Conservation (phyloP, 345 rosid genomes). For the Limnanthes douglasii region DNA sequence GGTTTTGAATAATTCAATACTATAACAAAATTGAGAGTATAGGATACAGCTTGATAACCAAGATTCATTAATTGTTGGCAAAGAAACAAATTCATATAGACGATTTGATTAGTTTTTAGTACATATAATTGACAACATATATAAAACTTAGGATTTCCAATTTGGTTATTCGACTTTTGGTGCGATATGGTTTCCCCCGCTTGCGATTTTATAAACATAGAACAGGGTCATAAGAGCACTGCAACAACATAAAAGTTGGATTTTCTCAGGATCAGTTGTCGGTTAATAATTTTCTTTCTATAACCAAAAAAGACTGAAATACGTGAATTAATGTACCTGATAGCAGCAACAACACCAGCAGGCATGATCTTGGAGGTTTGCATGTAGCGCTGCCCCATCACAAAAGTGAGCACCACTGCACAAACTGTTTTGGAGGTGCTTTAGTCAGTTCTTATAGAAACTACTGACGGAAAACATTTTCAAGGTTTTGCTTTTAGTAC, state of each 20-base stretch:
- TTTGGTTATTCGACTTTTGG: constrained; percentile 70
- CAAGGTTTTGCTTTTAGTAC: too few relatives aligned
- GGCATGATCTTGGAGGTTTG: constrained; percentile 91
- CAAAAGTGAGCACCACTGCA: constrained; percentile 51
- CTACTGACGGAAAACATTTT: too few relatives aligned
- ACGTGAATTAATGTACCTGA: constrained; percentile 29
- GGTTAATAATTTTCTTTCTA: not conserved
- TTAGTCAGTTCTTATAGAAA: constrained; percentile 8
- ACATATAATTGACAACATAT: too few relatives aligned
- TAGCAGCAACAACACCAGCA: constrained; percentile 74
- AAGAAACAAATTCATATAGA: too few relatives aligned
- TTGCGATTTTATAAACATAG: constrained; percentile 66
- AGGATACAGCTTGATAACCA: too few relatives aligned
- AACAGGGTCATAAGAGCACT: constrained; percentile 84
- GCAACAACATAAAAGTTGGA: constrained; percentile 14
- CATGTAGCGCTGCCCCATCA: constrained; percentile 83
- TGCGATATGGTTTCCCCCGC: constrained; percentile 76
- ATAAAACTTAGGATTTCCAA: too few relatives aligned
- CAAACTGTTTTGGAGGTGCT: constrained; percentile 26
- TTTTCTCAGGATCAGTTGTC: not conserved
- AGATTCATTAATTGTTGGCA: too few relatives aligned
- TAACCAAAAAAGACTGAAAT: not conserved
- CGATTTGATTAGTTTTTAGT: too few relatives aligned
- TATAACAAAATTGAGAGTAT: too few relatives aligned
- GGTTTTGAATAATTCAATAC: too few relatives aligned